Conservation (phyloP, 345 rosid genomes). For the Populus euphratica region DNA sequence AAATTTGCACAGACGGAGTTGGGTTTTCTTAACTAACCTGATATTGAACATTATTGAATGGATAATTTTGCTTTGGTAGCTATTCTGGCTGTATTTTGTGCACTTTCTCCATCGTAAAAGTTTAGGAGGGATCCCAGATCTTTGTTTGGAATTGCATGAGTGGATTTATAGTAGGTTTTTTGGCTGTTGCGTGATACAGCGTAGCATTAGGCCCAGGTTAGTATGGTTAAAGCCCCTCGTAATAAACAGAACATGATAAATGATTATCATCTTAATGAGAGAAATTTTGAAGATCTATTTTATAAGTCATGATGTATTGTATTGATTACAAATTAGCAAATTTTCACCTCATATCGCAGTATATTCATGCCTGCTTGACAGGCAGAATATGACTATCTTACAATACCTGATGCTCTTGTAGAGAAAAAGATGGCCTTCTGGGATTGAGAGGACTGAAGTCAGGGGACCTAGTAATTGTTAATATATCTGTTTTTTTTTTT, state of each 20-base stretch:
- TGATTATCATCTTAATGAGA: neutral
- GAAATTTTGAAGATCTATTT: neutral
- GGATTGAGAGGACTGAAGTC: neutral
- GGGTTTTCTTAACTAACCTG: neutral
- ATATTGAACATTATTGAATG: too few species aligned
- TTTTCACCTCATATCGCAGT: neutral
- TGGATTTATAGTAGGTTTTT: neutral
- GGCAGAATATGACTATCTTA: neutral
- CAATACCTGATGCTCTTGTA: neutral
- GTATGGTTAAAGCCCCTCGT: neutral
- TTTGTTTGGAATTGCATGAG: neutral
- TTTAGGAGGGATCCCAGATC: neutral
- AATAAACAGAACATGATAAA: neutral
- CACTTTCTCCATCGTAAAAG: neutral
- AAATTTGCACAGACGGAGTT: neutral
- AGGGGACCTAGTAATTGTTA: neutral
- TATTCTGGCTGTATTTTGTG: neutral
- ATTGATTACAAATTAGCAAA: neutral
- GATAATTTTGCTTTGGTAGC: neutral
- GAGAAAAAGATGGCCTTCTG: neutral
- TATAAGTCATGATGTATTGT: neutral
- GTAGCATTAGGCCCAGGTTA: too few species aligned
- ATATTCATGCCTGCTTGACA: neutral
- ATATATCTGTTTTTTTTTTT: neutral
- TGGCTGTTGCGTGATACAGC: neutral